Evolutionary conservation across 2,329 filamentous ascomycete genomes (phyloP).

Genomic region (Blastomyces emzantsi): DNA sequence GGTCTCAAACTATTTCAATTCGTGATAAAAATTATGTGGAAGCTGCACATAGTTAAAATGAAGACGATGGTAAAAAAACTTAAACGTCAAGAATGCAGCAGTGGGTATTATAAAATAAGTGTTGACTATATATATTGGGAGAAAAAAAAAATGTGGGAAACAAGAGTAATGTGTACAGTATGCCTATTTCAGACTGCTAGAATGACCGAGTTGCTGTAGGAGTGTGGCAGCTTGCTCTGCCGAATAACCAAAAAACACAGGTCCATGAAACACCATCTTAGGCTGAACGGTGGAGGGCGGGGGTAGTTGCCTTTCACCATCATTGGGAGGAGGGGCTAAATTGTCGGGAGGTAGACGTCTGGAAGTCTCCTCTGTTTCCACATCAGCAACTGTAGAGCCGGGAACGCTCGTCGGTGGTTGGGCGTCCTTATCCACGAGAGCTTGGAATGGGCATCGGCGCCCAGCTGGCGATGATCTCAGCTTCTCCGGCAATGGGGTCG

Average conservation of each 20-base stretch:
- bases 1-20: too few species aligned
- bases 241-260: constrained; percentile 87
- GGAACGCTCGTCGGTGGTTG: not conserved
- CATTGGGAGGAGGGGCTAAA: not conserved
- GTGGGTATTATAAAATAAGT: not conserved
- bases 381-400: not conserved
- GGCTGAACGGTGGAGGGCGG: constrained; percentile 10
- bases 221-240: constrained; percentile 72
- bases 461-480: constrained; percentile 17
- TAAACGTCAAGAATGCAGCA: not conserved
- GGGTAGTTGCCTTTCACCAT: not conserved
- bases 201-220: constrained; percentile 48
- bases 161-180: constrained; percentile 23
- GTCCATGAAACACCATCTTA: constrained; percentile 75
- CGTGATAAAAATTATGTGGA: not conserved
- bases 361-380: not conserved
- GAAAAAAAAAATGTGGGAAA: not conserved
- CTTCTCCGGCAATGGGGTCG: constrained; percentile 8
- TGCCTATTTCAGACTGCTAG: constrained; percentile 1
- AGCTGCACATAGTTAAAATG: not conserved
- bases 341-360: not conserved
- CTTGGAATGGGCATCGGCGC: constrained; percentile 31
- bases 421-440: constrained; percentile 18
- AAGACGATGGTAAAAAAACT: not conserved
- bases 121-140: not conserved